A percentile compares a stretch with the other conserved stretches of the same genome.
Conservation (phyloP, 768 basidiomycete genomes). For the Porphyrellus cyaneotinctus region DNA sequence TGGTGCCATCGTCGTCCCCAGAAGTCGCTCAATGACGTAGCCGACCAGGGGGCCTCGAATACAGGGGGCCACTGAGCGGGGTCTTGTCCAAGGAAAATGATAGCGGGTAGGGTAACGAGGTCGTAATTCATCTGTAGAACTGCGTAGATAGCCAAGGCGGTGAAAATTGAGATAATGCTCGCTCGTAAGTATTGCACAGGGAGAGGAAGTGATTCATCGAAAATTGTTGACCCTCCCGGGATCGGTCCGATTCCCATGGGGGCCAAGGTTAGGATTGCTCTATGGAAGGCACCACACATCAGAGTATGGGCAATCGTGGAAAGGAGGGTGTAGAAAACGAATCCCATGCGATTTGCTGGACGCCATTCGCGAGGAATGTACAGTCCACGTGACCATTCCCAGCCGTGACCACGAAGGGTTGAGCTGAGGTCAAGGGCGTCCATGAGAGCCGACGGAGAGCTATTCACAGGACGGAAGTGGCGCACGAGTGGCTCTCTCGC, state of each 20-base stretch:
- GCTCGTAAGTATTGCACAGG: not conserved
- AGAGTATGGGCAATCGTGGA: not conserved
- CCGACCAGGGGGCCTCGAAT: not conserved
- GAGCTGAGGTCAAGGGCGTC: not conserved
- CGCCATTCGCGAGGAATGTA: not conserved
- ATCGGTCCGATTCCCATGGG: not conserved
- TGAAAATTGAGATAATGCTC: not conserved
- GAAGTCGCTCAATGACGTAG: not conserved
- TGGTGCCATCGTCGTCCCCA: constrained; percentile 1
- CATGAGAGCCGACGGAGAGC: not conserved
- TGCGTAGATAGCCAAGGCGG: not conserved
- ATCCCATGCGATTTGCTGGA: not conserved
- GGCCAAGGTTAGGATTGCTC: not conserved
- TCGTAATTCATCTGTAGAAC: not conserved
- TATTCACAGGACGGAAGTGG: not conserved
- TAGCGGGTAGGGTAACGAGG: not conserved
- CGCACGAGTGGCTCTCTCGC: not conserved
- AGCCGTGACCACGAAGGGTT: not conserved
- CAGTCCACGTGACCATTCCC: not conserved
- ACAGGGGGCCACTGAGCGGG: constrained; percentile 1
- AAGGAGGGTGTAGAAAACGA: not conserved
- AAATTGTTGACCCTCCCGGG: not conserved
- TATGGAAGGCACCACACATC: not conserved
- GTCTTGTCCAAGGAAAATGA: constrained; percentile 1
- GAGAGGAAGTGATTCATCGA: not conserved